phyloP scores from a whole-genome alignment of 1,284 basidiomycete genomes.

The Cryptococcus sp. region DNA sequence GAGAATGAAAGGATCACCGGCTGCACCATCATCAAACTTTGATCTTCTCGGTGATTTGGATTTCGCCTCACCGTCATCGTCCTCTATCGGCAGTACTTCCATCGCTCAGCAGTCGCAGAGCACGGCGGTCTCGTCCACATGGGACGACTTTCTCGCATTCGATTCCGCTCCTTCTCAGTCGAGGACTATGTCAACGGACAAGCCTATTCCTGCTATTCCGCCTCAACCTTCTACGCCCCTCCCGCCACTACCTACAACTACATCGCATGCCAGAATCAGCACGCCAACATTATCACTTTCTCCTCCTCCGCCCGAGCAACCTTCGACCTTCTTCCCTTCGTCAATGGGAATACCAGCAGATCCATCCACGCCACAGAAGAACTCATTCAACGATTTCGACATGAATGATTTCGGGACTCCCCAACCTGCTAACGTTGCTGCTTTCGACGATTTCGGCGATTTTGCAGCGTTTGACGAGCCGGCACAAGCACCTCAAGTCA shows the following conservation, averaged over 20 bases:
- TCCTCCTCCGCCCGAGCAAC: slow-evolving; percentile 11
- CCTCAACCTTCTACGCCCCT: slow-evolving; percentile 1
- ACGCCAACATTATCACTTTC: slow-evolving; percentile 13
- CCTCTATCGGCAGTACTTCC: not conserved
- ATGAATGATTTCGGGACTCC: slow-evolving; percentile 16
- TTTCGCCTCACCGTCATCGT: slow-evolving; percentile 22
- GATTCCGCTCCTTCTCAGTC: not conserved
- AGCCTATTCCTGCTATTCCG: not conserved
- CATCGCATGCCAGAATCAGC: not conserved
- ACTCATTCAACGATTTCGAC: slow-evolving; percentile 1
- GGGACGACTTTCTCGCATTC: slow-evolving; percentile 33
- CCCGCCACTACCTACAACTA: slow-evolving; percentile 1
- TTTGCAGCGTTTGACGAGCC: slow-evolving; percentile 28
- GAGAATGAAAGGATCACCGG: slow-evolving; percentile 20
- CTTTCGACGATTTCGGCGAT: slow-evolving; percentile 36
- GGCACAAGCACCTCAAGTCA: not conserved
- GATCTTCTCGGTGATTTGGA: slow-evolving; percentile 44
- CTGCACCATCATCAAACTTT: slow-evolving; percentile 22
- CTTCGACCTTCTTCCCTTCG: slow-evolving; percentile 1
- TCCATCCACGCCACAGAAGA: slow-evolving; percentile 4
- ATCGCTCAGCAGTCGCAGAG: slow-evolving; percentile 1
- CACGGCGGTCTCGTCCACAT: slow-evolving; percentile 14
- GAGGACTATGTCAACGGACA: not conserved
- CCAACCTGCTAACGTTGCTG: slow-evolving; percentile 9
- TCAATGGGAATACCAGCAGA: not conserved